Percentiles rank a stretch among this genome's conserved stretches.
phyloP scores from a whole-genome alignment of 140 eudicot species.

The Flaveria floridana region DNA sequence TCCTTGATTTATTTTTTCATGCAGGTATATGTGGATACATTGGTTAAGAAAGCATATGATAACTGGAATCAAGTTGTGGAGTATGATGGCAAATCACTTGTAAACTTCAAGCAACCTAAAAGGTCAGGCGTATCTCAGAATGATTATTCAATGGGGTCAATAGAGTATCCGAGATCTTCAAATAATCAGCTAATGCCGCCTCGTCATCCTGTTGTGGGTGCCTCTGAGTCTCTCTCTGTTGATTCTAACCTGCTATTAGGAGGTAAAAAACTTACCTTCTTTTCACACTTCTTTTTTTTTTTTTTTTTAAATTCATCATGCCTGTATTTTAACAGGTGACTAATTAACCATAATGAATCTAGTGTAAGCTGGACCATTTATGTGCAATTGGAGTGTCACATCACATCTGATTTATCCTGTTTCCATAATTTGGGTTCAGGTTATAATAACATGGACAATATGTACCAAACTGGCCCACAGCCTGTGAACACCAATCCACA shows the following conservation, averaged over 20 bases:
- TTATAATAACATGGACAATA: slow-evolving; percentile 44
- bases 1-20: slow-evolving; percentile 9
- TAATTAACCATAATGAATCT: background rate
- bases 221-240: slow-evolving; percentile 43
- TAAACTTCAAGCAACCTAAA: slow-evolving; percentile 59
- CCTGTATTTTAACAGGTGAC: background rate
- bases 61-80: slow-evolving; percentile 93
- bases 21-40: slow-evolving; percentile 75
- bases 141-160: slow-evolving; percentile 46
- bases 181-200: slow-evolving; percentile 47
- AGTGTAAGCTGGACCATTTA: background rate
- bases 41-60: slow-evolving; percentile 81
- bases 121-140: slow-evolving; percentile 41
- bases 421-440: slow-evolving; percentile 45
- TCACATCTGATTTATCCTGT: background rate
- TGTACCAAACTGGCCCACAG: slow-evolving; percentile 52
- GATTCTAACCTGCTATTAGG: slow-evolving; percentile 54
- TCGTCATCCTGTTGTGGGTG: slow-evolving; percentile 39
- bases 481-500: slow-evolving; percentile 40
- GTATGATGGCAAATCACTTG: slow-evolving; percentile 83
- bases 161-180: slow-evolving; percentile 45
- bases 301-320: background rate
- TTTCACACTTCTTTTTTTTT: background rate
- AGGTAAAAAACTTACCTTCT: slow-evolving; percentile 41
- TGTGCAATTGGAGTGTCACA: background rate